These are phyloP conservation scores for Erigeron canadensis DNA, from an alignment of 129 eudicot genomes.

Conservation along the genomic window DNA sequence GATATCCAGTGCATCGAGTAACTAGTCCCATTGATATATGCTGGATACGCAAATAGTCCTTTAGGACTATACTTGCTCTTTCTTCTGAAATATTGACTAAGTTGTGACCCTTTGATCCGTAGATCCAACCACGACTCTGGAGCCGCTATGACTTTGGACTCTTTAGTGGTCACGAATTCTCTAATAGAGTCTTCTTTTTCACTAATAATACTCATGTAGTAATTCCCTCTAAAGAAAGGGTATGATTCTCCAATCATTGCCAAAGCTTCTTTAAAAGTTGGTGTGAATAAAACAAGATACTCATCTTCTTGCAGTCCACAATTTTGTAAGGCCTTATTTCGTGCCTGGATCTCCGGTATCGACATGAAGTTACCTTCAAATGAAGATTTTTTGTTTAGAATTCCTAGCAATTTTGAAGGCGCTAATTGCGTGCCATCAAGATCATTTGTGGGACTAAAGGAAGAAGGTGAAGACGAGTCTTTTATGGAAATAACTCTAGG, in stretches of 20 bases:
- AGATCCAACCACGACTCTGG: slow-evolving; percentile 78
- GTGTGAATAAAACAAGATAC: slow-evolving; percentile 53
- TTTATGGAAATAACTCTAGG: slow-evolving; percentile 42
- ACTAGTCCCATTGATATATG: slow-evolving; percentile 50
- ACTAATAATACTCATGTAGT: slow-evolving; percentile 58
- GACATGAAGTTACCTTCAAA: slow-evolving; percentile 75
- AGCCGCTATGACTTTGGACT: slow-evolving; percentile 63
- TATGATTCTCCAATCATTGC: slow-evolving; percentile 79
- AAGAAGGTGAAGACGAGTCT: slow-evolving; percentile 54
- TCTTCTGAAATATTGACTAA: slow-evolving; percentile 75
- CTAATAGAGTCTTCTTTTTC: slow-evolving; percentile 54
- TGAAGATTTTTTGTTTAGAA: slow-evolving; percentile 55
- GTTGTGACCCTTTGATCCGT: slow-evolving; percentile 84
- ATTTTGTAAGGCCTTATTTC: slow-evolving; percentile 61
- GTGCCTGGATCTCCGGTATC: slow-evolving; percentile 73
- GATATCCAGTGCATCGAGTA: slow-evolving; percentile 91
- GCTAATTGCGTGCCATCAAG: slow-evolving; percentile 54
- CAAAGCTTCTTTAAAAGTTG: slow-evolving; percentile 60
- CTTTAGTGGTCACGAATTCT: slow-evolving; percentile 54
- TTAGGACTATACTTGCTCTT: slow-evolving; percentile 65
- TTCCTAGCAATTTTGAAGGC: slow-evolving; percentile 65
- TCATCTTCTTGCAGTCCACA: slow-evolving; percentile 70
- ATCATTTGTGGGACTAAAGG: slow-evolving; percentile 41
- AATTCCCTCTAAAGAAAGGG: slow-evolving; percentile 73
- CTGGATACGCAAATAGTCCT: slow-evolving; percentile 80